phyloP scores from a whole-genome alignment of 345 rosid genomes.

The Linum trigynum region DNA sequence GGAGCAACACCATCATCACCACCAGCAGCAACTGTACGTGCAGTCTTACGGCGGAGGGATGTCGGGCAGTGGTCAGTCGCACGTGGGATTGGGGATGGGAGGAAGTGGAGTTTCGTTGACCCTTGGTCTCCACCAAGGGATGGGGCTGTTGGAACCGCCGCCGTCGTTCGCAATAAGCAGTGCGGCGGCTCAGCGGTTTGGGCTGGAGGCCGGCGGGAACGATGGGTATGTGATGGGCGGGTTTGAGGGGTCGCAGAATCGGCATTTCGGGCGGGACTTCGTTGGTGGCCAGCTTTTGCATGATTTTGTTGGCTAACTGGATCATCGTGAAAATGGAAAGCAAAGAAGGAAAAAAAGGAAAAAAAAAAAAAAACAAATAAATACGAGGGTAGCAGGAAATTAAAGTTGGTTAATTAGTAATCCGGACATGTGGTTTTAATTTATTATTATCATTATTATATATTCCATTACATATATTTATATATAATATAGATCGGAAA shows the following conservation, averaged over 20 bases:
- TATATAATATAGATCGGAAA: no score
- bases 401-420: no score
- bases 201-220: constrained; percentile 43
- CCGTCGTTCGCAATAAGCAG: constrained; percentile 39
- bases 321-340: not conserved
- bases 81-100: constrained; percentile 31
- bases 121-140: constrained; percentile 59
- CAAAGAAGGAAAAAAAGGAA: no score
- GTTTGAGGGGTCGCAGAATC: constrained; percentile 40
- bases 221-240: constrained; percentile 50
- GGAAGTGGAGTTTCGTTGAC: constrained; percentile 62
- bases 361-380: no score
- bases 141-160: constrained; percentile 48
- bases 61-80: constrained; percentile 16
- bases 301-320: constrained; percentile 69
- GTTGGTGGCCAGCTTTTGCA: constrained; percentile 85
- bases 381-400: no score
- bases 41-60: not conserved
- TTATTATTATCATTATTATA: no score
- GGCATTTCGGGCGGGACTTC: constrained; percentile 58
- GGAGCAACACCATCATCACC: not conserved
- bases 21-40: not conserved
- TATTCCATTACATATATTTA: no score
- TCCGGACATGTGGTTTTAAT: no score
- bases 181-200: constrained; percentile 49